Evolutionary conservation across 169 alveolate species (phyloP).

Genomic region (Plasmodium adleri): DNA sequence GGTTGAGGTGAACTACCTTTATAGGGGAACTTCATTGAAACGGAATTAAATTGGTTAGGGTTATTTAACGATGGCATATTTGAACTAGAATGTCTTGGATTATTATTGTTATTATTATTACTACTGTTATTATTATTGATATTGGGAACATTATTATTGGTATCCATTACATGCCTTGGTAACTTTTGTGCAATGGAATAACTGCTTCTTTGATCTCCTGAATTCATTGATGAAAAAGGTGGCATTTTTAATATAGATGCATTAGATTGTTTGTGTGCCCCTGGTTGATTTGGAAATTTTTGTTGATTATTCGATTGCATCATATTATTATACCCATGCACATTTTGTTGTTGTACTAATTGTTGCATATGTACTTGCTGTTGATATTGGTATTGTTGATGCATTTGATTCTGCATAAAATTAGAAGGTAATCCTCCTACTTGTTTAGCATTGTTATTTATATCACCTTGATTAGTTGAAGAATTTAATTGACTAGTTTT

Average conservation of each 20-base stretch:
- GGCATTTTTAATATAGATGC: conserved; percentile 56
- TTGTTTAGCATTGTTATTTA: conserved; percentile 20
- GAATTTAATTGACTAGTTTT: conserved; percentile 24
- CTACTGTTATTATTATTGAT: background rate
- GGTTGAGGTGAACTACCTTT: conserved; percentile 21
- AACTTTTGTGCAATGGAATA: conserved; percentile 36
- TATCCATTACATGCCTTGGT: conserved; percentile 27
- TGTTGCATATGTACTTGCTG: conserved; percentile 73
- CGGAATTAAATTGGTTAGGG: conserved; percentile 33
- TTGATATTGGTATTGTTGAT: conserved; percentile 51
- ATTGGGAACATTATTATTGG: conserved; percentile 6
- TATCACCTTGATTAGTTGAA: conserved; percentile 19
- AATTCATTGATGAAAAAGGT: conserved; percentile 22
- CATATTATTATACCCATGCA: conserved; percentile 33
- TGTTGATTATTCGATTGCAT: conserved; percentile 12
- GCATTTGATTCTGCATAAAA: conserved; percentile 47
- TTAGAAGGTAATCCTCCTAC: conserved; percentile 10
- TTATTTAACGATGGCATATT: conserved; percentile 15
- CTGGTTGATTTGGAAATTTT: conserved; percentile 36
- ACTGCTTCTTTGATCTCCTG: conserved; percentile 52
- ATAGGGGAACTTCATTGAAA: conserved; percentile 45
- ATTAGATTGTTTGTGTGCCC: conserved; percentile 42
- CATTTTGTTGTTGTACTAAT: conserved; percentile 44
- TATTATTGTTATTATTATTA: conserved; percentile 22
- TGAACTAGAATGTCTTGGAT: conserved; percentile 20